Evolutionary conservation across 2,329 filamentous ascomycete genomes (phyloP), one percentile per base, ranked within the genome.

Genomic region (Waltergamsia citrina): DNA sequence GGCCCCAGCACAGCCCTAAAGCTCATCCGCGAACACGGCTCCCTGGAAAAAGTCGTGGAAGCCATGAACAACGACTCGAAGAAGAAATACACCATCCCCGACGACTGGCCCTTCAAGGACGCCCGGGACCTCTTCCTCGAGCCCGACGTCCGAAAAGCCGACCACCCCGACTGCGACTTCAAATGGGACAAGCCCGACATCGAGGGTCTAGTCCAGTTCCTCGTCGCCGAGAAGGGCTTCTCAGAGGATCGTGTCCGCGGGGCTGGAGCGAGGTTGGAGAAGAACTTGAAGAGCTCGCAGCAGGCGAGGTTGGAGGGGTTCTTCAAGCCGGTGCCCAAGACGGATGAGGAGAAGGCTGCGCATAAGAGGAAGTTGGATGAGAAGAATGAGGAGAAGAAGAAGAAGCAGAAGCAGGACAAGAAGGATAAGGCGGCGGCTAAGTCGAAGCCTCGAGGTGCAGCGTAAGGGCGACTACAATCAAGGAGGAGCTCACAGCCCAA

Each of bases 171-270:
- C 10, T 96, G 88, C 58, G 87, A 98, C 54, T 94, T 96, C 69
- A 95, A 94, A 60, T 98, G 93, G 92, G 87, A 95, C 29, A 81
- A 80, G 39, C 92, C 92, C 4, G 88, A 98, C 49, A 69, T 92
- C 2, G 87, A 95, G 3, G 90, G 86, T 0, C 73, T 98, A 0
- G 75, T 98, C 42, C 74, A 92, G 47, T 98, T 85, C 58, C 66
- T 98, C 3, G 92, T 94, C 4, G 77, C 77, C 6, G 92, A 96
- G 52, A 98, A 98, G 63, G 92, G 88, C 1, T 98, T 98, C 69
- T 94, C 80, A 20, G 93, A 98, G 55, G 92, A 98, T 52, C 74
- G 92, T 14, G 92, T 98, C 7, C 76, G 88, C 24, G 76, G 71
- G 28, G 90, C 73, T 19, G 88, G 84, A 1, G 72, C 78, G 3